Evolutionary conservation across 225 moss, liverwort and hornwort species (phyloP).

Genomic region (Pleurozium schreberi): DNA sequence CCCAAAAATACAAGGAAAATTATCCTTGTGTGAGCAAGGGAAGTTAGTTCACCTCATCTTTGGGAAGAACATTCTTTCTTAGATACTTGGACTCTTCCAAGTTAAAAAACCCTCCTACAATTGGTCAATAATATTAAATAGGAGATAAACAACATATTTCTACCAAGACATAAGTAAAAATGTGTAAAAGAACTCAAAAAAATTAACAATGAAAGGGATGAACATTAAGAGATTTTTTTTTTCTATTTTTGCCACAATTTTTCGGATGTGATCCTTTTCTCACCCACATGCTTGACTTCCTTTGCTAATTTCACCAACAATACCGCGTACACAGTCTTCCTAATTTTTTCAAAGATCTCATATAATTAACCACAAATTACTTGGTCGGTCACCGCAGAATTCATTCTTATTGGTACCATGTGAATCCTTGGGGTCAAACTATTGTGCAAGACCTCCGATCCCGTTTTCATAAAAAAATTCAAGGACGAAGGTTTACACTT

Average conservation of each 20-base stretch:
- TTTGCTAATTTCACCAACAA: neutral
- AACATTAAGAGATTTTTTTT: too few relatives aligned
- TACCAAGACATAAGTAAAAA: neutral
- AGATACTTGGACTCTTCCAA: neutral
- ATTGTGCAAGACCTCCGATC: too few relatives aligned
- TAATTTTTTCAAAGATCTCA: neutral
- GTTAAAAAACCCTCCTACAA: neutral
- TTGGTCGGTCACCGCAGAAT: too few relatives aligned
- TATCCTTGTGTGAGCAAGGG: accelerated
- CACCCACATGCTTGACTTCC: neutral
- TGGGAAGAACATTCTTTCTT: neutral
- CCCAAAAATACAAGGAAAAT: neutral
- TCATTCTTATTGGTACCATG: neutral
- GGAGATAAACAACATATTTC: neutral
- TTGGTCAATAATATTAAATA: neutral
- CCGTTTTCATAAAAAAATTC: neutral
- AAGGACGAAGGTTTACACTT: neutral
- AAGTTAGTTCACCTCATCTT: neutral
- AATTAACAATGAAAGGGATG: neutral
- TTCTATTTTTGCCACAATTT: accelerated
- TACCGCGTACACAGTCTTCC: too few relatives aligned
- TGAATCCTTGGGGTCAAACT: neutral
- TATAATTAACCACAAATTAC: too few relatives aligned
- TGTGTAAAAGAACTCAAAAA: too few relatives aligned
- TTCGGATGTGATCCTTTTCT: neutral